A percentile compares a stretch with the other conserved stretches of the same genome.
Evolutionary conservation across 2,329 filamentous ascomycete genomes (phyloP).

Genomic region (Colletotrichum brevisporum): DNA sequence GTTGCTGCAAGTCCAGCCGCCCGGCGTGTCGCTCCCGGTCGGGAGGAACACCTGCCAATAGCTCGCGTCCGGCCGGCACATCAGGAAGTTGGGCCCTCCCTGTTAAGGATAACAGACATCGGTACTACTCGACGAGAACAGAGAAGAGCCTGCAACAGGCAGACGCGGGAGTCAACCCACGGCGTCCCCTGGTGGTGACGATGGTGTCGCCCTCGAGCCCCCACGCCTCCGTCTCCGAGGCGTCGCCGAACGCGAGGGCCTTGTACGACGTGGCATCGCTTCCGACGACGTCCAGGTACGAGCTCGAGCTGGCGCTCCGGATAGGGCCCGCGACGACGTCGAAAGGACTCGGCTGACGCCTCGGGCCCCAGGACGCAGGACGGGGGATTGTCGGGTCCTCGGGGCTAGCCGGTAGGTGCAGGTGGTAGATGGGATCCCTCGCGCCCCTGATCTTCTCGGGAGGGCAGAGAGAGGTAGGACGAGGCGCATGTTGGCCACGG

Average conservation of each 20-base stretch:
- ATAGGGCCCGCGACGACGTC: conserved; percentile 62
- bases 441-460: conserved; percentile 65
- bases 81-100: conserved; percentile 65
- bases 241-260: conserved; percentile 60
- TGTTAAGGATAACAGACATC: neutral
- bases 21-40: conserved; percentile 64
- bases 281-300: conserved; percentile 65
- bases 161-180: conserved; percentile 43
- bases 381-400: conserved; percentile 60
- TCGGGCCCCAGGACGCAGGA: conserved; percentile 68
- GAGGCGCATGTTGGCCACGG: conserved; percentile 35
- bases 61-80: conserved; percentile 56
- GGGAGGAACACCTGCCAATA: conserved; percentile 68
- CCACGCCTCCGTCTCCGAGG: conserved; percentile 62
- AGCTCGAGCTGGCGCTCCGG: conserved; percentile 61
- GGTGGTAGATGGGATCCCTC: conserved; percentile 64
- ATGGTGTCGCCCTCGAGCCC: conserved; percentile 61
- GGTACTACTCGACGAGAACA: conserved; percentile 40
- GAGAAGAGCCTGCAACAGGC: neutral
- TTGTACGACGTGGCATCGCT: conserved; percentile 64
- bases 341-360: conserved; percentile 60
- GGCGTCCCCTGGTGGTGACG: conserved; percentile 60
- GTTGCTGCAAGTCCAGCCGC: conserved; percentile 65
- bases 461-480: conserved; percentile 22
- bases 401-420: conserved; percentile 64